Percentiles rank a stretch among this genome's conserved stretches.
Conservation (phyloP, 2,329 filamentous ascomycete genomes). For the Cladosporium sp. region DNA sequence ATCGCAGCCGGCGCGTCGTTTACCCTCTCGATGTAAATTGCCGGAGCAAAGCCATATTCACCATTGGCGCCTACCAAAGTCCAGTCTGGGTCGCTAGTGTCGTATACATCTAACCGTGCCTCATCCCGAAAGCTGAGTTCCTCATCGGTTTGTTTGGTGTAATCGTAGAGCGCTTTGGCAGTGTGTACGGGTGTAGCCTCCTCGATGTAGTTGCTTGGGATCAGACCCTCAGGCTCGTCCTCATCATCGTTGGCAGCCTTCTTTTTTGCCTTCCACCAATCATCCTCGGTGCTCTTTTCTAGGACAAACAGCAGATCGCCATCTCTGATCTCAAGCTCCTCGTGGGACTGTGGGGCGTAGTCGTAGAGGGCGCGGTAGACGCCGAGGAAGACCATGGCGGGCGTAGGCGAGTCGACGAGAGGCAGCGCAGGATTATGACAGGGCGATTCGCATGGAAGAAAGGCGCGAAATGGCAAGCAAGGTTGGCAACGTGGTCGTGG, state of each 20-base stretch:
- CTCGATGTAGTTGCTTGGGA: constrained; percentile 94
- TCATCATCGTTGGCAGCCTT: constrained; percentile 73
- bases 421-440: neutral
- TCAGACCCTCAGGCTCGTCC: constrained; percentile 82
- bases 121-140: constrained; percentile 95
- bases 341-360: constrained; percentile 80
- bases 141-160: constrained; percentile 94
- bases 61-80: constrained; percentile 80
- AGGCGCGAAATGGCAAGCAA: constrained; percentile 1
- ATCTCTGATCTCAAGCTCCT: constrained; percentile 79
- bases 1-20: constrained; percentile 45
- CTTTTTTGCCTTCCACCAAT: constrained; percentile 99
- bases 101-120: constrained; percentile 75
- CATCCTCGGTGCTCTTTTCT: constrained; percentile 69
- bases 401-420: neutral
- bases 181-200: constrained; percentile 66
- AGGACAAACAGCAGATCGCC: constrained; percentile 86
- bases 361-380: constrained; percentile 90
- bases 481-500: constrained; percentile 10
- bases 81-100: constrained; percentile 92
- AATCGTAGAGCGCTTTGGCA: constrained; percentile 96
- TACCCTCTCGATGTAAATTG: constrained; percentile 86
- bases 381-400: constrained; percentile 80
- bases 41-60: constrained; percentile 90
- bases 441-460: neutral